Percentiles rank a stretch among this genome's conserved stretches.
Conservation (phyloP, 192 early-diverging fungal species). For the Cetraspora pellucida region DNA sequence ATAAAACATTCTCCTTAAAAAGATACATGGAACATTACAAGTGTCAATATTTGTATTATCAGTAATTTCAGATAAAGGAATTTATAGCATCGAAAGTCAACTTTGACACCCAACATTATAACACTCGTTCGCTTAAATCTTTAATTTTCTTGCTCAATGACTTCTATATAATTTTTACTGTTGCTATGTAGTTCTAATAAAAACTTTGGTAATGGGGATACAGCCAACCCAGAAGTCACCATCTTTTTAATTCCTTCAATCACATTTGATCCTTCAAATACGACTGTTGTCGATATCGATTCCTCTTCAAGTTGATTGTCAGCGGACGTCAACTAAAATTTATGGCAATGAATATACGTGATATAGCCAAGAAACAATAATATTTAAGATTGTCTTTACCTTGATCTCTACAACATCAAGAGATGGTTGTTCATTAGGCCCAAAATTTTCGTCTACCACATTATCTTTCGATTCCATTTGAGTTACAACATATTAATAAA, state of each 20-base stretch:
- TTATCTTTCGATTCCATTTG: slow-evolving; percentile 32
- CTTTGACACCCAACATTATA: too few relatives aligned
- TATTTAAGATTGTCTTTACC: slow-evolving; percentile 15
- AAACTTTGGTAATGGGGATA: slow-evolving; percentile 41
- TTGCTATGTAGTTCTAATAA: slow-evolving; percentile 43
- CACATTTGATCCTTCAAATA: slow-evolving; percentile 48
- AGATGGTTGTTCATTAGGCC: slow-evolving; percentile 43
- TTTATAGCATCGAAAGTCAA: too few relatives aligned
- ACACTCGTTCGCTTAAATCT: too few relatives aligned
- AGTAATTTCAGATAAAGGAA: too few relatives aligned
- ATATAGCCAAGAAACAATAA: neutral
- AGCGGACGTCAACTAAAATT: neutral
- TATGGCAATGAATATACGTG: neutral
- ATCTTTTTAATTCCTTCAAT: slow-evolving; percentile 47
- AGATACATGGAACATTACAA: neutral
- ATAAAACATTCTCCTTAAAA: neutral
- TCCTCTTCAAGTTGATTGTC: neutral
- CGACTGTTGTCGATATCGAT: slow-evolving; percentile 39
- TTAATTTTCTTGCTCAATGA: slow-evolving; percentile 15
- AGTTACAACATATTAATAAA: too few relatives aligned
- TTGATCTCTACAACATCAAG: slow-evolving; percentile 41
- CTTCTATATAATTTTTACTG: slow-evolving; percentile 37
- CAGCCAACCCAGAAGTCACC: slow-evolving; percentile 39
- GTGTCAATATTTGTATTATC: neutral
- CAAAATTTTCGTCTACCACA: slow-evolving; percentile 37